phyloP scores from a whole-genome alignment of 345 rosid genomes.

The Aegle marmelos region DNA sequence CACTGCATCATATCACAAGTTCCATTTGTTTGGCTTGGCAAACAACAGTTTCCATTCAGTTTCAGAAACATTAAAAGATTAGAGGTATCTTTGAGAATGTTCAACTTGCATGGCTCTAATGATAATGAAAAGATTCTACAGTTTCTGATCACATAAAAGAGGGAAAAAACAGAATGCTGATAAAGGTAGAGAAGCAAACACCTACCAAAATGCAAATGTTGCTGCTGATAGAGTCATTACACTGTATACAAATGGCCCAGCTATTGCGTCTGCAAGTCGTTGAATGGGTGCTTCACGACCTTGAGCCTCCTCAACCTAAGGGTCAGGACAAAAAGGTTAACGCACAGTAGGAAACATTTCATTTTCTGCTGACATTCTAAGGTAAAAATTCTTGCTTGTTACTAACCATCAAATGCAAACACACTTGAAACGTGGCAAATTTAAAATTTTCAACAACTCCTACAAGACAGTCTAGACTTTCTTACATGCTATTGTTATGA shows the following conservation, averaged over 20 bases:
- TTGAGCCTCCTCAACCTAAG: slow-evolving; percentile 95
- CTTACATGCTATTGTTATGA: neutral
- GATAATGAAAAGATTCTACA: neutral
- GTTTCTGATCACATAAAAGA: neutral
- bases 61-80: slow-evolving; percentile 6
- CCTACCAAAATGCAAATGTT: slow-evolving; percentile 91
- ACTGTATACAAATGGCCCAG: slow-evolving; percentile 91
- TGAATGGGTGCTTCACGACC: slow-evolving; percentile 95
- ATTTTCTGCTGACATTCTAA: neutral
- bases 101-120: neutral
- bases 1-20: slow-evolving; percentile 4
- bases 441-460: neutral
- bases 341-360: neutral
- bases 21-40: neutral
- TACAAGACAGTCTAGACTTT: neutral
- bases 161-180: neutral
- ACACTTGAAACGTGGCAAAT: neutral
- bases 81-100: neutral
- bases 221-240: slow-evolving; percentile 79
- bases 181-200: slow-evolving; percentile 17
- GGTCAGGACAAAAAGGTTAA: slow-evolving; percentile 15
- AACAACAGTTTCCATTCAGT: slow-evolving; percentile 1
- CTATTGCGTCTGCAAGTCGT: slow-evolving; percentile 90
- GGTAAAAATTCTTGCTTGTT: neutral
- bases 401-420: neutral